These are phyloP conservation scores for Rhytidiadelphus loreus DNA, from an alignment of 225 moss, liverwort and hornwort genomes.

Conservation along the genomic window DNA sequence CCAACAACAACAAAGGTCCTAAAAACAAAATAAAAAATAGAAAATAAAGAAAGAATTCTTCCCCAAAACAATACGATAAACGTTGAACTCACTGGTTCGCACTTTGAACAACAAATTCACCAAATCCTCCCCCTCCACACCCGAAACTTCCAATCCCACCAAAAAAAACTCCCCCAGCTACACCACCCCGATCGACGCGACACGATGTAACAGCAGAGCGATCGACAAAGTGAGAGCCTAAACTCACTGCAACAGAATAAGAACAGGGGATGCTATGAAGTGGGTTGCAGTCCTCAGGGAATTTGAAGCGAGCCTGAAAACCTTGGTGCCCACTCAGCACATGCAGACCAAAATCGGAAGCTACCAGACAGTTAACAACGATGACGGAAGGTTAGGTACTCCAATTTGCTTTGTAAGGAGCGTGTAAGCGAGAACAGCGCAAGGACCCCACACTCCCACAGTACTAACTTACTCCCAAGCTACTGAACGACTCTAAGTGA, in stretches of 20 bases:
- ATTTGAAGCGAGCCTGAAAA: not conserved
- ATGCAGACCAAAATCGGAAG: not conserved
- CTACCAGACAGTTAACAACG: not conserved
- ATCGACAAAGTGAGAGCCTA: not conserved
- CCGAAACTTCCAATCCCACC: not conserved
- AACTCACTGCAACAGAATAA: not conserved
- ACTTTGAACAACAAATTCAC: not conserved
- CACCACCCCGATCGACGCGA: not conserved
- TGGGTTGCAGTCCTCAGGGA: not conserved
- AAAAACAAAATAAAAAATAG: not conserved
- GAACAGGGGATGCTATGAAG: not conserved
- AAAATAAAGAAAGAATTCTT: not conserved
- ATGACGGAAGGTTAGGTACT: not conserved
- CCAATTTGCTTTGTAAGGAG: not conserved
- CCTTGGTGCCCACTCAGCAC: not conserved
- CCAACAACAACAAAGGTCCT: not conserved
- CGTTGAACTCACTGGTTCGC: not conserved
- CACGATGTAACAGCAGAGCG: not conserved
- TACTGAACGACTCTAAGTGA: not conserved
- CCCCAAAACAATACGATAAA: not conserved
- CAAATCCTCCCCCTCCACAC: not conserved
- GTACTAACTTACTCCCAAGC: too few species aligned
- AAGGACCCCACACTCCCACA: not conserved
- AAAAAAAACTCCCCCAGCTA: not conserved
- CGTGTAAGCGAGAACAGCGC: not conserved